Evolutionary conservation across 2,329 filamentous ascomycete species (phyloP).

Genomic region (Alternaria novae-zelandiae): DNA sequence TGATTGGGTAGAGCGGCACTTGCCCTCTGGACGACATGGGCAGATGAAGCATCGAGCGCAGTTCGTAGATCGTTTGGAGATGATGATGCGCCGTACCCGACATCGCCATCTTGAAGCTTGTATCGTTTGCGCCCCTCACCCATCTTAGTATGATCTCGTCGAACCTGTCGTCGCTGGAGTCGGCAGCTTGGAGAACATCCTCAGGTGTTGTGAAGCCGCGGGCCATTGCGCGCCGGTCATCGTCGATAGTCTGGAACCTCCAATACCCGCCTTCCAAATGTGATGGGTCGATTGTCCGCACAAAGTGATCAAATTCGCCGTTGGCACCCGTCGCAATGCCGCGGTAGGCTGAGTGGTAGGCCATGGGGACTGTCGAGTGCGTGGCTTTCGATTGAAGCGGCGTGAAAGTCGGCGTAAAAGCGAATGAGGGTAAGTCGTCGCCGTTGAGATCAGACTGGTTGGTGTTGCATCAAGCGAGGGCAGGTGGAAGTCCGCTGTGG

Average conservation of each 20-base stretch:
- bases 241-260: constrained; percentile 17
- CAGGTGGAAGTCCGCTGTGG: background rate
- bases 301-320: constrained; percentile 19
- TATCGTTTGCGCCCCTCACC: constrained; percentile 18
- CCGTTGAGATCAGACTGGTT: background rate
- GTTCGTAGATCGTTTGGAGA: constrained; percentile 18
- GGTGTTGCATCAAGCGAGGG: background rate
- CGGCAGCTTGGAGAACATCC: constrained; percentile 17
- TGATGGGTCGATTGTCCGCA: background rate
- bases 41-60: constrained; percentile 16
- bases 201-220: constrained; percentile 23
- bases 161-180: constrained; percentile 9
- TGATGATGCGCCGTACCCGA: constrained; percentile 17
- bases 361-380: background rate
- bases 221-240: constrained; percentile 20
- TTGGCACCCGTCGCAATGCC: background rate
- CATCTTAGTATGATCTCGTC: constrained; percentile 23
- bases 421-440: background rate
- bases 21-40: constrained; percentile 15
- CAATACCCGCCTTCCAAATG: constrained; percentile 20
- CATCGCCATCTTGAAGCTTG: background rate
- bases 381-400: background rate
- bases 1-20: constrained; percentile 21
- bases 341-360: constrained; percentile 18
- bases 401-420: background rate